Evolutionary conservation across 257 asterid genomes (phyloP), one percentile per base, ranked within the genome.

Genomic region (Phtheirospermum japonicum): DNA sequence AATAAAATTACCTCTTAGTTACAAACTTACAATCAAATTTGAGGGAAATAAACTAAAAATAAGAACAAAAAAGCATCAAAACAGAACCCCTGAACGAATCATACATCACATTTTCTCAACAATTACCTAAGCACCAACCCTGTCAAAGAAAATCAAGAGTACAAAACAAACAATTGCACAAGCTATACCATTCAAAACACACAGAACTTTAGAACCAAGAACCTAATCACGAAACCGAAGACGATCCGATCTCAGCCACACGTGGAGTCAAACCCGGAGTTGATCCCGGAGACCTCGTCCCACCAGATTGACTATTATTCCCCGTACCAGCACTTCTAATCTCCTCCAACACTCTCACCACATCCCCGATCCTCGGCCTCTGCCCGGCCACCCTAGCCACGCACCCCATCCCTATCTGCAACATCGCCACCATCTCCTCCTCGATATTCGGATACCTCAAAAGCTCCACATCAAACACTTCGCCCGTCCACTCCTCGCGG

Each of bases 401-500:
- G 32, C 94, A 85, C 17, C 78, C 71, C 87, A 85, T 78, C 8
- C 82, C 94, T 64, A 85, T 76, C 43, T 78, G 83, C 81, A 85
- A 58, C 82, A 80, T 56, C 40, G 79, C 79, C 76, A 82, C 89
- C 89, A 85, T 76, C 70, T 85, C 87, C 39, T 80, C 93, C 78
- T 85, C 94, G 55, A 85, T 75, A 14, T 80, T 77, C 0, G 84
- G 82, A 65, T 77, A 82, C 72, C 77, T 77, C 73, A 82, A 19
- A 9, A 82, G 82, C 75, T 80, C 84, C 12, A 75, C 76, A 34
- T 85, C 94, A 26, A 85, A 85, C 48, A 77, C 85, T 63, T 82
- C 94, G 14, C 82, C 87, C 5, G 87, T 78, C 89, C 93, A 85
- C 49, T 82, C 94, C 73, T 85, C 87, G 6, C 94, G 80, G 2